Conservation (phyloP, 495 filamentous ascomycete species). For the Neurospora hispaniola region DNA sequence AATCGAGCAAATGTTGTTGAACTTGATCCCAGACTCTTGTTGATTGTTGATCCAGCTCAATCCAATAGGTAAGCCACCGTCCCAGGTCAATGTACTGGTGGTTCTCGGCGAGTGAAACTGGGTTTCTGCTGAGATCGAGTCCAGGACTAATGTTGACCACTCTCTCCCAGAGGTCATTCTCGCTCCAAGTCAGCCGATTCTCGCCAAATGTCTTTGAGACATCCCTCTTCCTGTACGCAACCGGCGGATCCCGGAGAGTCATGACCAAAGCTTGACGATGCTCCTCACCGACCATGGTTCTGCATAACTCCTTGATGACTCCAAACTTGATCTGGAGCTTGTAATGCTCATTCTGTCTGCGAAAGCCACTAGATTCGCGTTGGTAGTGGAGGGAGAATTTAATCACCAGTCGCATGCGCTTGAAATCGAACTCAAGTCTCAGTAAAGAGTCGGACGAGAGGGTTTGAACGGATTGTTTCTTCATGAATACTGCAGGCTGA, state of each 20-base stretch:
- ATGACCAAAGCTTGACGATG: constrained; percentile 41
- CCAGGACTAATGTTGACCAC: constrained; percentile 54
- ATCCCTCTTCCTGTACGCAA: constrained; percentile 48
- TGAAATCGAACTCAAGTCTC: constrained; percentile 35
- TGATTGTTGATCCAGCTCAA: constrained; percentile 34
- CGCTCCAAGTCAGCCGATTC: constrained; percentile 47
- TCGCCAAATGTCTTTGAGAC: constrained; percentile 30
- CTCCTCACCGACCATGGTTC: constrained; percentile 23
- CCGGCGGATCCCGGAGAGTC: constrained; percentile 51
- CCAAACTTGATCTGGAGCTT: constrained; percentile 53
- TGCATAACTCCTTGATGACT: constrained; percentile 48
- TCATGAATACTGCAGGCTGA: constrained; percentile 35
- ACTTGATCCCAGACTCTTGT: constrained; percentile 31
- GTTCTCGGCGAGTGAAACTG: constrained; percentile 45
- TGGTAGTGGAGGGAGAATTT: constrained; percentile 12
- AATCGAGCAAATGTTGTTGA: constrained; percentile 51
- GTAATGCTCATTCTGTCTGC: constrained; percentile 16
- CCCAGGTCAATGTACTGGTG: constrained; percentile 66
- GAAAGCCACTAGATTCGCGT: neutral
- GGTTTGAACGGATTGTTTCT: constrained; percentile 27
- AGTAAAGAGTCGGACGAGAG: neutral
- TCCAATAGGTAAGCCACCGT: constrained; percentile 58
- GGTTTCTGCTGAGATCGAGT: constrained; percentile 16
- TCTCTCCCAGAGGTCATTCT: constrained; percentile 62
- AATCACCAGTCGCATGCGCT: constrained; percentile 31